Conservation (phyloP, 2,329 filamentous ascomycete species). For the Chrysosporium keratinophilum region DNA sequence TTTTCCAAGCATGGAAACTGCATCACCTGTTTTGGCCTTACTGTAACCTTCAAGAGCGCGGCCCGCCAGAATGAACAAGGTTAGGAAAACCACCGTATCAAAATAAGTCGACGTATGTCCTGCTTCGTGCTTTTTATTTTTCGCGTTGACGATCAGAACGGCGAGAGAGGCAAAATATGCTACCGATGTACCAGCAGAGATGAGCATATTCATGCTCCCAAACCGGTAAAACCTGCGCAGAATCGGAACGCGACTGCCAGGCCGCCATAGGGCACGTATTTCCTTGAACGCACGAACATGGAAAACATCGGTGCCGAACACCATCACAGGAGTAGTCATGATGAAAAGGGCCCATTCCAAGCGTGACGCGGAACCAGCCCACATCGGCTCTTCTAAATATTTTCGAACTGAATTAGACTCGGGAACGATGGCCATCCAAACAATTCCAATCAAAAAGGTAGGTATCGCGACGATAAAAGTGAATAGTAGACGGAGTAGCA, state of each 20-base stretch:
- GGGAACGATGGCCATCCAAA: slow-evolving; percentile 77
- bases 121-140: slow-evolving; percentile 32
- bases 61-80: slow-evolving; percentile 68
- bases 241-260: slow-evolving; percentile 60
- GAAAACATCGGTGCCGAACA: slow-evolving; percentile 77
- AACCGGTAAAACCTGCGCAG: slow-evolving; percentile 77
- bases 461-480: slow-evolving; percentile 63
- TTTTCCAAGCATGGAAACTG: slow-evolving; percentile 67
- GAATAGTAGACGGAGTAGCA: slow-evolving; percentile 60
- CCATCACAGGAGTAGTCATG: slow-evolving; percentile 75
- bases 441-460: slow-evolving; percentile 75
- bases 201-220: slow-evolving; percentile 91
- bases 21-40: slow-evolving; percentile 81
- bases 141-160: slow-evolving; percentile 56
- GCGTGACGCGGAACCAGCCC: slow-evolving; percentile 58
- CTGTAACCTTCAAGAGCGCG: slow-evolving; percentile 63
- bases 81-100: slow-evolving; percentile 85
- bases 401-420: slow-evolving; percentile 47
- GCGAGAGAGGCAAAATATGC: slow-evolving; percentile 76
- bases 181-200: slow-evolving; percentile 77
- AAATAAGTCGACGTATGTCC: slow-evolving; percentile 61
- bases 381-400: slow-evolving; percentile 61
- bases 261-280: slow-evolving; percentile 64
- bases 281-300: slow-evolving; percentile 72
- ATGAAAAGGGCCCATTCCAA: slow-evolving; percentile 71